Percentiles rank a stretch among this genome's conserved stretches.
Evolutionary conservation across 2,329 filamentous ascomycete species (phyloP).

Genomic region (Fusarium sp.): DNA sequence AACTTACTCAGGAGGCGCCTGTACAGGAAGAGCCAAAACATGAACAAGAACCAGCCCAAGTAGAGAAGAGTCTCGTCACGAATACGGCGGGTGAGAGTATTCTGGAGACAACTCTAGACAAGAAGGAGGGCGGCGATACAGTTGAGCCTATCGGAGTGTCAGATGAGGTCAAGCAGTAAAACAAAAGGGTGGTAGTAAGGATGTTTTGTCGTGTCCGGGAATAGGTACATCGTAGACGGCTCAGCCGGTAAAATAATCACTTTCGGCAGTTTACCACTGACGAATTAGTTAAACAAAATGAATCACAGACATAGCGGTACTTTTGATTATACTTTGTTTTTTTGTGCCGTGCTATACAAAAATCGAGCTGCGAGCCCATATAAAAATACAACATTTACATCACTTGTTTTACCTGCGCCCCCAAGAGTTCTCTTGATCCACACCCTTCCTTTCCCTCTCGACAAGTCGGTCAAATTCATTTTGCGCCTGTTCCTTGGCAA

Average conservation of each 20-base stretch:
- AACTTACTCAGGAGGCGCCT: constrained; percentile 2
- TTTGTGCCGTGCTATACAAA: constrained; percentile 10
- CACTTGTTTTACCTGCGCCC: constrained; percentile 21
- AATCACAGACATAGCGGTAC: not conserved
- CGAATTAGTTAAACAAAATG: not conserved
- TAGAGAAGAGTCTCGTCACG: constrained; percentile 57
- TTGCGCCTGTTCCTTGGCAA: constrained; percentile 63
- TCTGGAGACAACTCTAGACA: constrained; percentile 57
- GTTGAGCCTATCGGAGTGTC: constrained; percentile 56
- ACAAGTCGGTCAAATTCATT: constrained; percentile 66
- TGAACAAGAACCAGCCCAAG: constrained; percentile 17
- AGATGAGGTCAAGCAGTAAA: constrained; percentile 53
- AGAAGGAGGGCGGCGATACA: constrained; percentile 52
- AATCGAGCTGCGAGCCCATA: constrained; percentile 10
- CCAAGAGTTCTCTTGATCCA: constrained; percentile 51
- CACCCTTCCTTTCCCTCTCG: constrained; percentile 59
- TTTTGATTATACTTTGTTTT: constrained; percentile 1
- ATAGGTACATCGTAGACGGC: constrained; percentile 23
- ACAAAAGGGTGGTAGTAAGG: constrained; percentile 10
- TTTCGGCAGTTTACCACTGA: constrained; percentile 7
- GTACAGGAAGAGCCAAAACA: constrained; percentile 2
- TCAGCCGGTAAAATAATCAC: constrained; percentile 25
- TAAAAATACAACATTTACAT: constrained; percentile 20
- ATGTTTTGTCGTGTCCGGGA: not conserved
- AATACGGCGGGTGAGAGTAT: constrained; percentile 63